phyloP scores from a whole-genome alignment of 2,329 filamentous ascomycete genomes.

The Pyrenophora seminiperda region DNA sequence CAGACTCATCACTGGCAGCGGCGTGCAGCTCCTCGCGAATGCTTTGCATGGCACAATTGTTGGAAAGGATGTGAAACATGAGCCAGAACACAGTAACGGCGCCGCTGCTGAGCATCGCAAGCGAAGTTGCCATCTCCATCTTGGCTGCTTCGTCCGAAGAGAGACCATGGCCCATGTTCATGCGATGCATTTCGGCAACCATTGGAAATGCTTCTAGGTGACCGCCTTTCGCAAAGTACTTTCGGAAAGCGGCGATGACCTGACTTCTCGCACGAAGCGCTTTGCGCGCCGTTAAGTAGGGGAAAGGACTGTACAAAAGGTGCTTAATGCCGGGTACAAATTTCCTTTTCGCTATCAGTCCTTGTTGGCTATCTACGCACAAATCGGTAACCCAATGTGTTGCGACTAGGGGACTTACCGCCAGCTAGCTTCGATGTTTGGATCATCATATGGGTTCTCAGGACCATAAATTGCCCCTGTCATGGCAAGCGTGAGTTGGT shows the following conservation, averaged over 20 bases:
- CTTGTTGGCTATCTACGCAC: too few species aligned
- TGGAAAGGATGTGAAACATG: slow-evolving; percentile 46
- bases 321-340: slow-evolving; percentile 35
- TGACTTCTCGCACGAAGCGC: slow-evolving; percentile 41
- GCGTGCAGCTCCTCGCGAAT: slow-evolving; percentile 40
- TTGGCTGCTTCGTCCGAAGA: slow-evolving; percentile 47
- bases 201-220: slow-evolving; percentile 49
- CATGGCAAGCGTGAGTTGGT: slow-evolving; percentile 45
- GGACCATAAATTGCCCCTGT: slow-evolving; percentile 52
- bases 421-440: slow-evolving; percentile 44
- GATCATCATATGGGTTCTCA: slow-evolving; percentile 50
- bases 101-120: slow-evolving; percentile 52
- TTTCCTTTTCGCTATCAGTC: slow-evolving; percentile 17
- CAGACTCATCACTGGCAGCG: slow-evolving; percentile 5
- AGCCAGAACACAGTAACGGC: slow-evolving; percentile 51
- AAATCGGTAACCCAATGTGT: slow-evolving; percentile 2
- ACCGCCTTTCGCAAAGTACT: slow-evolving; percentile 50
- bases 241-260: slow-evolving; percentile 44
- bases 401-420: slow-evolving; percentile 32
- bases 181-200: slow-evolving; percentile 46
- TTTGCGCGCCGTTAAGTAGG: slow-evolving; percentile 40
- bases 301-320: slow-evolving; percentile 26
- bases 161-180: slow-evolving; percentile 40
- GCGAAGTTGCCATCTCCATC: slow-evolving; percentile 50
- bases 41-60: slow-evolving; percentile 34